Base-by-base conservation (phyloP, 1,284 basidiomycete species). In the Macrocybe sp. region DNA sequence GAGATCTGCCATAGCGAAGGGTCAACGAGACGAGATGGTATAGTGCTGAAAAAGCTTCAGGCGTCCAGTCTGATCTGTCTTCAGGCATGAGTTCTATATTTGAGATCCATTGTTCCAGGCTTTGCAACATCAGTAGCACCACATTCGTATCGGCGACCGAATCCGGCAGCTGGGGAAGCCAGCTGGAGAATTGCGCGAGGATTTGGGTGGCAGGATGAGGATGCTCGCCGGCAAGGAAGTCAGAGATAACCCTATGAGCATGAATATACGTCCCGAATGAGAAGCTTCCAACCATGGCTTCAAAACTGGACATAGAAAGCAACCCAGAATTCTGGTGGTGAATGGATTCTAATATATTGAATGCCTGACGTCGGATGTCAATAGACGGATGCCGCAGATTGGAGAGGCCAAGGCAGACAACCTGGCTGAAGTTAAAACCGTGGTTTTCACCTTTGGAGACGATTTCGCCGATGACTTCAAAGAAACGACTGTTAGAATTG, bases 11-110 rank as follows among this genome's bases (percentile, higher is more conserved):
- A 61, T 88, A 93, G 46, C 85, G 81, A 42, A 89, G 69, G n/a
- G 90, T 93, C 47, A 97, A 74, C 39, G 87, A 81, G 56, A 95
- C 83, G 32, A 97, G 72, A 61, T 95, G 88, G 55, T 87, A 89
- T 11, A 96, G 74, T 12, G 85, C 80, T 14, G 77, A 68, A 44
- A 80, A 76, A 6, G 87, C 88, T 42, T 80, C 76, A 29, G 68
- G 68, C 5, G 83, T 82, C 30, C 86, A 65, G 14, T 68, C 70
- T 7, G 75, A 71, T 42, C 73, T 77, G 55, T 85, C 80, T 50
- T 81, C 75, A 0, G 69, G 68, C 74, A 85, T 78, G 8, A 93
- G 73, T 47, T 84, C 76, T 57, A 94, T 79, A 55, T 81, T 81
- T 6, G 82, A 74, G 39, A 91, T 76, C 90, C 92, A 96, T 49